Base-by-base conservation (phyloP, 2,329 filamentous ascomycete species). In the Ophiostoma ulmi region DNA sequence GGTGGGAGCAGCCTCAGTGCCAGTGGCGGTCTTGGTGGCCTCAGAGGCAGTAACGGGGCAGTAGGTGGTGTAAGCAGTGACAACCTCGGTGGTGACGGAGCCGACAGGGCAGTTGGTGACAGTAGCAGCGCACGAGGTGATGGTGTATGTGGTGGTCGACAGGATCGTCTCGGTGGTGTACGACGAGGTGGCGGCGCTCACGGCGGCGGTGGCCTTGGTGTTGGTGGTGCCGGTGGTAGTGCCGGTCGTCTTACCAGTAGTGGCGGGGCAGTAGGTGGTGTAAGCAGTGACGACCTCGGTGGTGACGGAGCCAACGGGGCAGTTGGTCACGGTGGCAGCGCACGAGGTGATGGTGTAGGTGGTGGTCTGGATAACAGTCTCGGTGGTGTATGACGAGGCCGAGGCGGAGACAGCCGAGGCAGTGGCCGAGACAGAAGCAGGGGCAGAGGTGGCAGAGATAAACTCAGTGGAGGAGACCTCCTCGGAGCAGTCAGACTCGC, bases 61-160 rank as follows among this genome's bases (percentile, higher is more conserved):
- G 72, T 81, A 77, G 14, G 81, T 83, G 65, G 81, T 83, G 69
- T 70, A 71, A 4, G 75, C 58, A 52, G 78, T 74, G 63, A 78
- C 72, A 65, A 76, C 75, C 75, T 76, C 74, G 14, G 74, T 75
- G 61, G 75, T 76, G 38, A 75, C 74, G 31, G 73, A 65, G 64
- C 73, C 73, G 55, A 71, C 73, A 26, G 74, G 72, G 71, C 73
- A 74, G 72, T 73, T 65, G 52, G 73, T 74, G n/a, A 74, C 72
- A 17, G 71, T 72, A 35, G 73, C 52, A 1, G 71, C 71, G 69
- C 73, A 73, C 26, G 73, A 73, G 38, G 73, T 74, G 64, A 74
- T 65, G 70, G 73, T 73, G 74, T 81, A 72, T 58, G 79, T 80
- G 48, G 48, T 26, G n/a, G 76, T 77, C 26, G 72, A 71, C 73